Conservation (phyloP, 345 rosid species). For the Limnanthes douglasii region DNA sequence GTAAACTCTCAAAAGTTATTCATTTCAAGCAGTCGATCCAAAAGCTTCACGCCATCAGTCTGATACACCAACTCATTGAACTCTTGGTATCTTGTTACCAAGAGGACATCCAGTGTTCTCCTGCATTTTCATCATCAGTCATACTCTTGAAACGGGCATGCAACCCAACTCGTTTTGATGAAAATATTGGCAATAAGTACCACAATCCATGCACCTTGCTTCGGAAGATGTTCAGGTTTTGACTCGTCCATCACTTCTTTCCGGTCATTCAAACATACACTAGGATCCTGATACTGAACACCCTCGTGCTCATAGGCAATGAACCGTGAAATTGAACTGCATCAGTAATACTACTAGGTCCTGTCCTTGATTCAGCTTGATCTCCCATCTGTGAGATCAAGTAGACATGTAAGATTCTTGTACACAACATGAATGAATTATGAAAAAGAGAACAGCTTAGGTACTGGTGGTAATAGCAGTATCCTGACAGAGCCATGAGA, state of each 20-base stretch:
- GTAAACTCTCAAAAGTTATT: conserved; percentile 98
- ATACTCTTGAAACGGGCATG: no score
- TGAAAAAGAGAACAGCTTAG: background rate
- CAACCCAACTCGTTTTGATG: background rate
- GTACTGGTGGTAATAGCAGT: no score
- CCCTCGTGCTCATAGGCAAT: conserved; percentile 89
- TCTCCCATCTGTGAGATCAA: conserved; percentile 21
- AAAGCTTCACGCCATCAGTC: conserved; percentile 95
- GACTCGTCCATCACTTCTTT: conserved; percentile 82
- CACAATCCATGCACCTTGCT: conserved; percentile 99
- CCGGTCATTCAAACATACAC: conserved; percentile 76
- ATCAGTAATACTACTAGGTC: conserved; percentile 48
- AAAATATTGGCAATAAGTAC: conserved; percentile 59
- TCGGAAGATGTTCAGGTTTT: conserved; percentile 70
- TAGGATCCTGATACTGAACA: conserved; percentile 80
- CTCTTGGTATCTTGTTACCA: conserved; percentile 96
- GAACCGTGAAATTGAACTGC: conserved; percentile 77
- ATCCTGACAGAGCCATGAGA: no score
- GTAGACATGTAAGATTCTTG: conserved; percentile 1
- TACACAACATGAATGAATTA: background rate
- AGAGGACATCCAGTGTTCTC: conserved; percentile 98
- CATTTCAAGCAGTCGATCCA: conserved; percentile 86
- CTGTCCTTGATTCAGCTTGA: conserved; percentile 21
- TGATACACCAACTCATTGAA: conserved; percentile 96
- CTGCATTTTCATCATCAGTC: conserved; percentile 26